A percentile compares a stretch with the other conserved stretches of the same genome.
Conservation (phyloP, 495 filamentous ascomycete species). For the Xylaria bambusicola region DNA sequence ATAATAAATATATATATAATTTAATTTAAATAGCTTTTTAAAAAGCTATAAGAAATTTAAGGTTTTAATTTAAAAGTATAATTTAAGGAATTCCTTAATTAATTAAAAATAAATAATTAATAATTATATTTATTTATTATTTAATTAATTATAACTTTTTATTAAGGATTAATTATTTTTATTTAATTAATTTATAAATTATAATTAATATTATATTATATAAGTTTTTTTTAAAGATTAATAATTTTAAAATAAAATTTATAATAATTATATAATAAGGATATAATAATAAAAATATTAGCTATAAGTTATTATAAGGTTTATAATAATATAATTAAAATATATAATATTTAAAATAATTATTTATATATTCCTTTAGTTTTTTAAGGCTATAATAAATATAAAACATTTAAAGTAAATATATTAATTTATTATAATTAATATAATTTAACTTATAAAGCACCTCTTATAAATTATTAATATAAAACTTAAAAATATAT, state of each 20-base stretch:
- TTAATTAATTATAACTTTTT: background rate
- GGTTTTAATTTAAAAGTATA: background rate
- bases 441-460: slow-evolving; percentile 12
- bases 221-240: background rate
- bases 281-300: slow-evolving; percentile 8
- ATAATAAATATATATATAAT: background rate
- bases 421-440: background rate
- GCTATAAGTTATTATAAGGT: slow-evolving; percentile 7
- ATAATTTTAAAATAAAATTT: background rate
- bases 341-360: background rate
- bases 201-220: background rate
- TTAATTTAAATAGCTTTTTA: slow-evolving; percentile 7
- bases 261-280: slow-evolving; percentile 10
- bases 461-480: slow-evolving; percentile 2
- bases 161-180: background rate
- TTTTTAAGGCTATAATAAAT: background rate
- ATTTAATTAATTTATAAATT: background rate
- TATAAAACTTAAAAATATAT: background rate
- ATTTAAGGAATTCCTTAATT: background rate
- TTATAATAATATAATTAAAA: slow-evolving; percentile 7
- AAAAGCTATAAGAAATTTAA: background rate
- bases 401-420: background rate
- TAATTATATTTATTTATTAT: background rate
- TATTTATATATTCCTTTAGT: slow-evolving; percentile 5
- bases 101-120: background rate